These are phyloP conservation scores for Porphyrellus sp. DNA, from an alignment of 1,284 basidiomycete genomes.

Conservation along the genomic window DNA sequence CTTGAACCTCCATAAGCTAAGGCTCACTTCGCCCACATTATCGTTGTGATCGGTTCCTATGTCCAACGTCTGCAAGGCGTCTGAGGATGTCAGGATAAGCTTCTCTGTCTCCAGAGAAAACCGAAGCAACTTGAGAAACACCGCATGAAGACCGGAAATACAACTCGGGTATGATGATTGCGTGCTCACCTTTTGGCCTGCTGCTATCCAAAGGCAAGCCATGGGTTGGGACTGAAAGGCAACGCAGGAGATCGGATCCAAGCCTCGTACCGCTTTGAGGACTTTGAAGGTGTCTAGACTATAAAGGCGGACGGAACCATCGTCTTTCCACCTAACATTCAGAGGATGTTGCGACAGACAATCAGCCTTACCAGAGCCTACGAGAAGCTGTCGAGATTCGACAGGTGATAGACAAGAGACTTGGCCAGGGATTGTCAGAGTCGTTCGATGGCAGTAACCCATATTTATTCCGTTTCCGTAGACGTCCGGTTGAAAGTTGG, in stretches of 20 bases:
- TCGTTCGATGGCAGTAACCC: slow-evolving; percentile 19
- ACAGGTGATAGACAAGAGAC: slow-evolving; percentile 47
- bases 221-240: slow-evolving; percentile 42
- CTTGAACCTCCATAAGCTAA: not conserved
- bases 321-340: slow-evolving; percentile 42
- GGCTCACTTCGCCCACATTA: slow-evolving; percentile 62
- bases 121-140: slow-evolving; percentile 33
- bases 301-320: slow-evolving; percentile 70
- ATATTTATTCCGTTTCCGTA: not conserved
- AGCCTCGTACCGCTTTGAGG: slow-evolving; percentile 56
- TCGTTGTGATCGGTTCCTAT: slow-evolving; percentile 55
- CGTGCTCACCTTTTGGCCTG: slow-evolving; percentile 48
- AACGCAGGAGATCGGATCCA: slow-evolving; percentile 61
- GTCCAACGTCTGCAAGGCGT: slow-evolving; percentile 45
- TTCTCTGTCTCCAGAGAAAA: slow-evolving; percentile 46
- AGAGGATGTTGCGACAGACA: not conserved
- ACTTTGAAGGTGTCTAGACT: slow-evolving; percentile 57
- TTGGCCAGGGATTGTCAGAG: slow-evolving; percentile 43
- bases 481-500: not conserved
- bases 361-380: slow-evolving; percentile 48
- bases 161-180: not conserved
- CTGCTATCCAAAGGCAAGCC: slow-evolving; percentile 58
- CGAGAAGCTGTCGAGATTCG: slow-evolving; percentile 45
- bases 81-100: slow-evolving; percentile 47
- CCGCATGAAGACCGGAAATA: slow-evolving; percentile 14